Evolutionary conservation across 768 basidiomycete genomes (phyloP), one percentile per base, ranked within the genome.

Genomic region (Imleria badia): DNA sequence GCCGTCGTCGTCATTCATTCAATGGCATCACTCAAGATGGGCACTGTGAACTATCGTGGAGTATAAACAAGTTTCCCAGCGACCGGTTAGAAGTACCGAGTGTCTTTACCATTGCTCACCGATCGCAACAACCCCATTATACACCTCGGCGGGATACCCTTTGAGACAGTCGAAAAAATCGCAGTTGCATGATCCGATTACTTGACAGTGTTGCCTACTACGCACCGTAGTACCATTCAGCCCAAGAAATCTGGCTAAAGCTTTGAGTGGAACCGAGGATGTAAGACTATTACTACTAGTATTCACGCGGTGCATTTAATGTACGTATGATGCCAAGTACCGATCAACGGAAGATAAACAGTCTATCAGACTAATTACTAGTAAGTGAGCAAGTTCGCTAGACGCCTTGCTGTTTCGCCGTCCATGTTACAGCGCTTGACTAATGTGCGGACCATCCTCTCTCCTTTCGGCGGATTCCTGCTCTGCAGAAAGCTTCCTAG

Each of bases 171-270:
- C 23, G 41, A 23, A 23, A 42, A 10, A 23, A 43, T 10, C 42
- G 17, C 22, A n/a, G 42, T 29, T n/a, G 6, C 26, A 29, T 29
- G 42, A 29, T 44, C 26, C n/a, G 3, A n/a, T 29, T 44, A 44
- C 26, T 26, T 26, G 26, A 3, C 26, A 26, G 6, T 4, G 26
- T 6, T 4, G 26, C 6, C 26, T 26, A 6, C 26, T 26, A 26
- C 26, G 26, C 26, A n/a, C 26, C 26, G 26, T 26, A 26, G 26
- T 26, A 26, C 6, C 26, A 55, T 83, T 78, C 12, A 86, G 61
- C 55, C 85, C 84, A 45, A 85, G 68, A 3, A 75, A 66, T 6
- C 79, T 72, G 0, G 79, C 83, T 63, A 85, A n/a, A n/a, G n/a
- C n/a, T n/a, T n/a, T n/a, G n/a, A n/a, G n/a, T n/a, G n/a, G n/a